phyloP scores from a whole-genome alignment of 2,329 filamentous ascomycete species.

The Trichoderma koningiopsis region DNA sequence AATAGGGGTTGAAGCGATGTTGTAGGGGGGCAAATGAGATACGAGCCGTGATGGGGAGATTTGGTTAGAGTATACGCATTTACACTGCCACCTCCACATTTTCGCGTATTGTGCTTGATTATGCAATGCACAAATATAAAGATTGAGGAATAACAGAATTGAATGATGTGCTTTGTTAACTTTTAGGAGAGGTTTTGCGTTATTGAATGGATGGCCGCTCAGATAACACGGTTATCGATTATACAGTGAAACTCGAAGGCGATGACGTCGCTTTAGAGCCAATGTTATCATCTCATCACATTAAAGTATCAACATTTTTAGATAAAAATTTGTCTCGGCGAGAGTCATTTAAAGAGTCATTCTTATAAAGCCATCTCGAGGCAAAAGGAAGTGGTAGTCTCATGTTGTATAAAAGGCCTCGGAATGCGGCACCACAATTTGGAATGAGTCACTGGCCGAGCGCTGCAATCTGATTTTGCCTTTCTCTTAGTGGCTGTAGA shows the following conservation, averaged over 20 bases:
- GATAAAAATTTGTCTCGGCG: neutral
- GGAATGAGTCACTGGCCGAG: slow-evolving; percentile 22
- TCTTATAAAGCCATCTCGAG: neutral
- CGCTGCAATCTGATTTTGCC: neutral
- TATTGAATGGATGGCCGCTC: neutral
- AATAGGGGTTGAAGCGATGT: slow-evolving; percentile 9
- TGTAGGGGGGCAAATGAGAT: neutral
- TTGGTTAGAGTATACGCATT: neutral
- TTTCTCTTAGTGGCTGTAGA: neutral
- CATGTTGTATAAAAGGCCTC: neutral
- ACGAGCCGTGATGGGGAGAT: neutral
- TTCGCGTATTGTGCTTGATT: neutral
- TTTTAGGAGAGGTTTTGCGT: neutral
- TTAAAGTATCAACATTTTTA: neutral
- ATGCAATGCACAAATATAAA: neutral
- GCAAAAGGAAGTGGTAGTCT: neutral
- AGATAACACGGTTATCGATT: neutral
- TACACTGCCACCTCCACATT: slow-evolving; percentile 19
- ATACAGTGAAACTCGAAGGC: neutral
- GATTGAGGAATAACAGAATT: neutral
- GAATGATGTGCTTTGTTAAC: neutral
- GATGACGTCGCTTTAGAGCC: neutral
- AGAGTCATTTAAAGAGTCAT: slow-evolving; percentile 20
- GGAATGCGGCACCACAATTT: neutral
- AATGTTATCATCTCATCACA: neutral